Base-by-base conservation (phyloP, 2,329 filamentous ascomycete species). In the Microthyrium microscopicum region DNA sequence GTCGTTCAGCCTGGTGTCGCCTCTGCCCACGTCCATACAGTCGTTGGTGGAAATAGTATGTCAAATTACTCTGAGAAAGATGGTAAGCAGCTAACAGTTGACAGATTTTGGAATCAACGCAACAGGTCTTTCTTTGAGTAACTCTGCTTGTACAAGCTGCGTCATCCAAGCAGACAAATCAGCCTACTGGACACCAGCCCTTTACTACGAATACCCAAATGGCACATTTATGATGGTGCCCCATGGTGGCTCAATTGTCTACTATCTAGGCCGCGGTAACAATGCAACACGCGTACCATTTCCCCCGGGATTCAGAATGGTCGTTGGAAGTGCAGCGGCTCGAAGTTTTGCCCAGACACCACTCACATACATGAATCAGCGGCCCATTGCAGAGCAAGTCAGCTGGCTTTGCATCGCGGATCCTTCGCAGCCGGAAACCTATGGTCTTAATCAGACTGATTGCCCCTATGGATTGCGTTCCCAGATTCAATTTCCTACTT, bases 401-500 rank as follows among this genome's bases (percentile, higher is more conserved):
- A 49, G 44, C 28, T 51, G 45, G 33, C 41, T 39, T 7, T 52
- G 49, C 21, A 40, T 52, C 8, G 40, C 41, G 12, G 43, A 41
- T 16, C 43, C 29, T n/a, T 18, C 31, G 28, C 37, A 16, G 31
- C 42, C 29, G 17, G 47, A 57, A 34, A 48, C 43, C 15, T 42
- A 41, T 3, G 44, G 46, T 27, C 49, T 56, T 43, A 45, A 44
- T 21, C 40, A 45, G 19, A 51, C 50, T 2, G 40, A 48, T 6
- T 57, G 54, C 38, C 33, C 39, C 7, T 44, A 53, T 24, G 52
- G 52, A 18, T 37, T 55, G 36, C 48, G 52, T 18, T 51, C 51
- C 7, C 51, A 55, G 32, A 46, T 55, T n/a, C 49, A 52, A 18
- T 55, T 53, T 38, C 53, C 53, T 34, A 45, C 44, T 13, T 54